Conservation (phyloP, 306 rosid genomes). For the Spatholobus suberectus region DNA sequence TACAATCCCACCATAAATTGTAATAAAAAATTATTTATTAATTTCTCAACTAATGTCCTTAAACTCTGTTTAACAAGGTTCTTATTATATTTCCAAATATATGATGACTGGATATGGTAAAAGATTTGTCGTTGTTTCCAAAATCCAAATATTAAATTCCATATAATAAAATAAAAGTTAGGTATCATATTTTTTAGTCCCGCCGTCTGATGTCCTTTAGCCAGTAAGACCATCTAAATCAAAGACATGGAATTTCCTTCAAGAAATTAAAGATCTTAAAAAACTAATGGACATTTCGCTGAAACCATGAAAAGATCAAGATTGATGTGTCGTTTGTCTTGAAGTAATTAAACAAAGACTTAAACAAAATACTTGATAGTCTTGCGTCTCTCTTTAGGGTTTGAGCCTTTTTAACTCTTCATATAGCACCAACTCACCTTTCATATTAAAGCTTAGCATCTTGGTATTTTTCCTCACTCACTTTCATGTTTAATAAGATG, state of each 20-base stretch:
- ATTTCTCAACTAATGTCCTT: neutral
- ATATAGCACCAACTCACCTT: neutral
- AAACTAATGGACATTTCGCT: neutral
- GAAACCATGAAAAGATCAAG: neutral
- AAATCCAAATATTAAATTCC: neutral
- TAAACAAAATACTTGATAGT: neutral
- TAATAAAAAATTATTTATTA: neutral
- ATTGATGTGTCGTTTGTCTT: constrained; percentile 19
- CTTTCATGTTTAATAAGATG: neutral
- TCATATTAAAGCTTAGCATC: neutral
- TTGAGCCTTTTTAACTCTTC: neutral
- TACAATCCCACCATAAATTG: neutral
- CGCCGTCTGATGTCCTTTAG: neutral
- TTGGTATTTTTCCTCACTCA: neutral
- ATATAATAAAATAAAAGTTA: constrained; percentile 4
- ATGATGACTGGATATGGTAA: neutral
- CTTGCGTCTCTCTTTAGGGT: neutral
- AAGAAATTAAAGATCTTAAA: constrained; percentile 3
- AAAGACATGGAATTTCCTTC: neutral
- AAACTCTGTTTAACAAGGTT: neutral
- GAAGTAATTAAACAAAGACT: constrained; percentile 33
- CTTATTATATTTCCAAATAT: neutral
- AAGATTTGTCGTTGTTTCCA: neutral
- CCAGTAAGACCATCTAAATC: neutral
- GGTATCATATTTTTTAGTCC: neutral